Percentiles rank a stretch among this genome's conserved stretches.
Evolutionary conservation across 2,329 filamentous ascomycete genomes (phyloP).

Genomic region (Periconia sp.): DNA sequence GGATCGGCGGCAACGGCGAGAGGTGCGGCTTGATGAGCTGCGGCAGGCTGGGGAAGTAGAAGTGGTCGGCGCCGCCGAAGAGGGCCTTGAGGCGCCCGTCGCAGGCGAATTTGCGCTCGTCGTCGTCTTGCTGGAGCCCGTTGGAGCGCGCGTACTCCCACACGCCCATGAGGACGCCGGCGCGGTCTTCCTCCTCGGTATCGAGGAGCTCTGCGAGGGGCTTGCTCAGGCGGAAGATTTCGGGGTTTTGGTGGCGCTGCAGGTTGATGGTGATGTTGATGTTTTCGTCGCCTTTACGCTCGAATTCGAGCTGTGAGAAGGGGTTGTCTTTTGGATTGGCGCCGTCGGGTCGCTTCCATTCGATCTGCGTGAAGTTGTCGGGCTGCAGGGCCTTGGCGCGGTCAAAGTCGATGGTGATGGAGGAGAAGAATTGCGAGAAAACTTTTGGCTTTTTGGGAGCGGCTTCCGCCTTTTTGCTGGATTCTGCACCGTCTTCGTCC

Average conservation of each 20-base stretch:
- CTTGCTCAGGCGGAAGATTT: slow-evolving; percentile 78
- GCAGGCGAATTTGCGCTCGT: slow-evolving; percentile 89
- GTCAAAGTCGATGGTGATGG: slow-evolving; percentile 67
- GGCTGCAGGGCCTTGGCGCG: slow-evolving; percentile 65
- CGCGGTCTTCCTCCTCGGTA: slow-evolving; percentile 80
- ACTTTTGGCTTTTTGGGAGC: slow-evolving; percentile 54
- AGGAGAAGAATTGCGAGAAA: slow-evolving; percentile 76
- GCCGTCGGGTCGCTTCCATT: slow-evolving; percentile 82
- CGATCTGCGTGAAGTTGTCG: slow-evolving; percentile 64
- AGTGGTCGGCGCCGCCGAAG: slow-evolving; percentile 68
- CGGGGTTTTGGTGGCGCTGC: slow-evolving; percentile 78
- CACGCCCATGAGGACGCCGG: slow-evolving; percentile 84
- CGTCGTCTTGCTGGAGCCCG: slow-evolving; percentile 89
- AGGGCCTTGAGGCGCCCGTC: slow-evolving; percentile 81
- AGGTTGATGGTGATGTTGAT: slow-evolving; percentile 88
- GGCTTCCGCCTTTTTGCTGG: slow-evolving; percentile 18
- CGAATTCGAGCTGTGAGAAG: slow-evolving; percentile 90
- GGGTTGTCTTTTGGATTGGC: slow-evolving; percentile 68
- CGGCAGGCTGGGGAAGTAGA: slow-evolving; percentile 83
- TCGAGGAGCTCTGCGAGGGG: slow-evolving; percentile 83
- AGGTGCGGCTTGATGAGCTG: slow-evolving; percentile 80
- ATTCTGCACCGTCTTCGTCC: slow-evolving; percentile 59
- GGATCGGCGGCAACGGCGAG: slow-evolving; percentile 75
- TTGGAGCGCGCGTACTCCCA: slow-evolving; percentile 93
- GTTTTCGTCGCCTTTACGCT: slow-evolving; percentile 89